Base-by-base conservation (phyloP, 805 yeast species). In the Wickerhamiella slavikovae region DNA sequence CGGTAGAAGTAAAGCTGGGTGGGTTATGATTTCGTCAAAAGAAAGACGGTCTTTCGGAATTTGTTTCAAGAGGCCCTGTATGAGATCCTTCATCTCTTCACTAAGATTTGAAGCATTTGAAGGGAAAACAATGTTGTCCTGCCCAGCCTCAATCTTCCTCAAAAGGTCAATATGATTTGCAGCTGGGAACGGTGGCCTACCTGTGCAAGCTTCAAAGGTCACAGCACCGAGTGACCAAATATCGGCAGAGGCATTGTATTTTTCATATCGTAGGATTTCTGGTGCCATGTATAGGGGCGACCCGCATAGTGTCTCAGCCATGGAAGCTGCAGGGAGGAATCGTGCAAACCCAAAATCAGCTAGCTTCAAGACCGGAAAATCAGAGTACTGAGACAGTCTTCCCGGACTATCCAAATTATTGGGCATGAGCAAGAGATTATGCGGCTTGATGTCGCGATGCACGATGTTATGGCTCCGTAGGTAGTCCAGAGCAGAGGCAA, bases 281-380 rank as follows among this genome's bases (percentile, higher is more conserved):
- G 98, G 98, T 0, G 98, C 98, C 98, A 89, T 89, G 53, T 89
- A 89, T 25, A 89, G 62, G 3, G 98, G 98, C 8, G 93, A 79
- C 1, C 98, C 98, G 60, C 98, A 89, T 40, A 89, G 58, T 2
- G 98, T 89, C 48, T 89, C 98, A 1, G 96, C 96, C 67, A 89
- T 62, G 2, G 93, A 73, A 2, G 95, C 76, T 29, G 77, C 71
- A 5, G 98, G 98, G 43, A 89, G 60, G 47, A 83, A 78, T 37
- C 96, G 63, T 4, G 98, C 98, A 56, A 89, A 89, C 1, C 98
- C 98, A 53, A 89, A 89, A 55, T 89, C 98, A 9, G 98, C 98
- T 35, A 89, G 71, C 51, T 85, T 85, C 38, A 89, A 60, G 7
- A 83, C 65, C 1, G 98, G 98, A 36, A 89, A 58, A 41, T 79